Base-by-base conservation (phyloP, 306 rosid species). In the Delonix regia region DNA sequence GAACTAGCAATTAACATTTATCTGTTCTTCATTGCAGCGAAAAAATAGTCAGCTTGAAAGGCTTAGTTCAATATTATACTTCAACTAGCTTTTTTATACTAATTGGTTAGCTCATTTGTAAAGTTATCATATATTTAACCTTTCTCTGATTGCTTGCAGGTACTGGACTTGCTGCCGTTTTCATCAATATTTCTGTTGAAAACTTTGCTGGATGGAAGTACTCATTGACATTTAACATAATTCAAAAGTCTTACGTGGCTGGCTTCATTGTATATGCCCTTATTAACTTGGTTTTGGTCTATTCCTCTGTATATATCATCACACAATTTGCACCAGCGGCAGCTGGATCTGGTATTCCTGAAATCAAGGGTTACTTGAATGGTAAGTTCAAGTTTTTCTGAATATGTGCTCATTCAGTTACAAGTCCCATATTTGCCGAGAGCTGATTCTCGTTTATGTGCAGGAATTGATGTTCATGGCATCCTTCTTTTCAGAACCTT, bases 341-440 rank as follows among this genome's bases (percentile, higher is more conserved):
- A 60, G 97, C 97, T 84, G 98, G 99, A n/a, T 95, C 99, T 10
- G 99, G 99, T 65, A 95, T 95, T 80, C 99, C 99, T 47, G 98
- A 93, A 91, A 95, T 95, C 86, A 95, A 95, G 92, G 98, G 99
- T 60, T 95, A 95, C 90, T 85, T 95, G 83, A 95, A 95, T 75
- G 99, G 99, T 95, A 80, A 77, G 93, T 25, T 62, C 78, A 16
- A 62, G 34, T 69, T 59, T 68, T 78, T 78, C 81, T 77, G 38
- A 64, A 49, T 55, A 41, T 41, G 36, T 39, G 33, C 45, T 48
- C 56, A 7, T 78, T 81, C 38, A 55, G 71, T 69, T 71, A 62
- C 28, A 76, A 62, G 77, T 65, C 33, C n/a, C 25, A 14, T 66
- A 21, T 39, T 38, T 24, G 41, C 59, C 78, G 69, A 76, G 63